Conservation (phyloP, 2,329 filamentous ascomycete species). For the Ophiostoma sp. region DNA sequence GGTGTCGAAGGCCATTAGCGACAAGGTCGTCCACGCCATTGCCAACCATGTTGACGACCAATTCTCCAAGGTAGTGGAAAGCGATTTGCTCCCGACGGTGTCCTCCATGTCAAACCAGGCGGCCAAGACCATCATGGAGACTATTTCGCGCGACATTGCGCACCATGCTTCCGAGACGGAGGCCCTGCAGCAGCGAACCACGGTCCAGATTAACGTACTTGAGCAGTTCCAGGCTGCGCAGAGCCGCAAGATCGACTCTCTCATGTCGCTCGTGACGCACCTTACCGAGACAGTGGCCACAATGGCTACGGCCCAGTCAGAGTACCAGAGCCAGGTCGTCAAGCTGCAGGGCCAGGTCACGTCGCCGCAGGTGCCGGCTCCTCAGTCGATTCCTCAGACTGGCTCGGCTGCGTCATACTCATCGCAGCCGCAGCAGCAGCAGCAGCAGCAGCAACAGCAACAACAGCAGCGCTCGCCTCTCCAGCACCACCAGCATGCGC, state of each 20-base stretch:
- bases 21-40: constrained; percentile 68
- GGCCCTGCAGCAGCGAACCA: constrained; percentile 66
- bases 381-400: constrained; percentile 6
- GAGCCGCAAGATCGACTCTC: constrained; percentile 67
- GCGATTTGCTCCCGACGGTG: constrained; percentile 66
- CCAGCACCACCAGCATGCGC: constrained; percentile 33
- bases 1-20: constrained; percentile 69
- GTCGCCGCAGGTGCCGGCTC: not conserved
- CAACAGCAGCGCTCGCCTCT: constrained; percentile 29
- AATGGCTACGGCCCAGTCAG: constrained; percentile 67
- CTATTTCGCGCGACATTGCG: constrained; percentile 2
- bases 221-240: constrained; percentile 55
- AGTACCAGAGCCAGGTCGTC: constrained; percentile 66
- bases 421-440: constrained; percentile 17
- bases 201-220: constrained; percentile 52
- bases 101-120: constrained; percentile 64
- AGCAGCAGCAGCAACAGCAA: constrained; percentile 22
- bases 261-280: constrained; percentile 66
- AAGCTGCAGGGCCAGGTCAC: constrained; percentile 46
- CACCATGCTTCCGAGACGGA: not conserved
- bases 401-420: constrained; percentile 8
- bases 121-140: constrained; percentile 63
- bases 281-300: constrained; percentile 68
- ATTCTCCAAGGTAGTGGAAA: constrained; percentile 60
- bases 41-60: constrained; percentile 68